A percentile compares a stretch with the other conserved stretches of the same genome.
phyloP scores from a whole-genome alignment of 129 eudicot species.

The Lonicera japonica region DNA sequence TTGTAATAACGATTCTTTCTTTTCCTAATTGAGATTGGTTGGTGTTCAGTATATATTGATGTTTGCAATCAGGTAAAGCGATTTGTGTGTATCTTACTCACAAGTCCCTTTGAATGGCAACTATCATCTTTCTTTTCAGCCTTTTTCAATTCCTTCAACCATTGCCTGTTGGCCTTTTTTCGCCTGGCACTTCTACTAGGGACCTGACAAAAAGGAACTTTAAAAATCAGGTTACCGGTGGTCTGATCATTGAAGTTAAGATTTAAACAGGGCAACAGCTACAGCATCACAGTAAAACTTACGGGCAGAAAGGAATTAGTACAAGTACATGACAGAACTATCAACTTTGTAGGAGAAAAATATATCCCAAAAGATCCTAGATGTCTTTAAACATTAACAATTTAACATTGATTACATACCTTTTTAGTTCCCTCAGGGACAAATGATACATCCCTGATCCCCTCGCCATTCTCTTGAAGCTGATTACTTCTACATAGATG shows the following conservation, averaged over 20 bases:
- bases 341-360: not conserved
- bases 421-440: slow-evolving; percentile 39
- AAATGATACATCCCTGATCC: slow-evolving; percentile 13
- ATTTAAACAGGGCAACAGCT: not conserved
- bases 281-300: too few relatives aligned
- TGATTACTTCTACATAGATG: slow-evolving; percentile 27
- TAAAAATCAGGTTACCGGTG: not conserved
- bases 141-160: slow-evolving; percentile 41
- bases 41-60: not conserved
- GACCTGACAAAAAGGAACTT: slow-evolving; percentile 32
- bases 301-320: not conserved
- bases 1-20: too few relatives aligned
- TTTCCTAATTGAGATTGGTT: not conserved
- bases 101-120: slow-evolving; percentile 33
- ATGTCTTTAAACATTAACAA: too few relatives aligned
- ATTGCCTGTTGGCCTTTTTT: slow-evolving; percentile 57
- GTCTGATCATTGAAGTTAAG: not conserved
- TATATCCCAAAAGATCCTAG: too few relatives aligned
- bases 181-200: slow-evolving; percentile 90
- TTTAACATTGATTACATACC: slow-evolving; percentile 32
- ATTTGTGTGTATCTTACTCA: slow-evolving; percentile 12
- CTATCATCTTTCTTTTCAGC: slow-evolving; percentile 33
- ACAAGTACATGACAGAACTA: not conserved
- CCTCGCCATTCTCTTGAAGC: slow-evolving; percentile 40
- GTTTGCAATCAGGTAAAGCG: not conserved